Evolutionary conservation across 202 grass and related monocot genomes (phyloP), one percentile per base, ranked within the genome.

Genomic region (Digitaria exilis): DNA sequence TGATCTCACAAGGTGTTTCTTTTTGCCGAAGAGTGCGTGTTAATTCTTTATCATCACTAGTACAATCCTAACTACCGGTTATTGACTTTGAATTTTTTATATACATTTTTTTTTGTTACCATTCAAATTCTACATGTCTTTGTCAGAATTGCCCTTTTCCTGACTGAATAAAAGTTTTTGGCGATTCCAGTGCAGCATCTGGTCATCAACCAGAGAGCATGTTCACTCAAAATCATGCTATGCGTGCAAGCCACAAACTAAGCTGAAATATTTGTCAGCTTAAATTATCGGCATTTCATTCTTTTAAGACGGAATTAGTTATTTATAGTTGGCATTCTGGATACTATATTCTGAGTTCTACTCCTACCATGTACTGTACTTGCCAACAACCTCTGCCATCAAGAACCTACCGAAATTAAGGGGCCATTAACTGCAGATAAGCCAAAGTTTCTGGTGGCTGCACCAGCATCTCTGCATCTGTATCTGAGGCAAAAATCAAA

Each of bases 351-450:
- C n/a, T 22, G 60, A 55, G 51, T 31, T 71, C 15, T 46, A 18
- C 42, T 55, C 21, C 41, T 51, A 34, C 4, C 61, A 45, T 45
- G 76, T 9, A 25, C 48, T 79, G 6, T 55, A 35, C 34, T 50
- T 71, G 46, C 35, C 68, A 79, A 70, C 84, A 78, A 80, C 69
- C 62, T 80, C 69, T 54, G 42, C 74, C 63, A 69, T 86, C 84
- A 67, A 71, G 66, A 82, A 87, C 88, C 84, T 69, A 87, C 88
- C 75, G n/a, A 84, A 87, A 80, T 80, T 19, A 84, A 61, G 80
- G 22, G 54, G 69, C 75, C 35, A 87, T 87, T 90, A 67, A 87
- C 59, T 83, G 37, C 14, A 58, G 67, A 82, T 14, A 17, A 42
- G 42, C 41, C 66, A 64, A 87, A 69, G 6, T 49, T 81, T 87